phyloP scores from a whole-genome alignment of 1,139 yeast genomes.

The Hansenula anomala region DNA sequence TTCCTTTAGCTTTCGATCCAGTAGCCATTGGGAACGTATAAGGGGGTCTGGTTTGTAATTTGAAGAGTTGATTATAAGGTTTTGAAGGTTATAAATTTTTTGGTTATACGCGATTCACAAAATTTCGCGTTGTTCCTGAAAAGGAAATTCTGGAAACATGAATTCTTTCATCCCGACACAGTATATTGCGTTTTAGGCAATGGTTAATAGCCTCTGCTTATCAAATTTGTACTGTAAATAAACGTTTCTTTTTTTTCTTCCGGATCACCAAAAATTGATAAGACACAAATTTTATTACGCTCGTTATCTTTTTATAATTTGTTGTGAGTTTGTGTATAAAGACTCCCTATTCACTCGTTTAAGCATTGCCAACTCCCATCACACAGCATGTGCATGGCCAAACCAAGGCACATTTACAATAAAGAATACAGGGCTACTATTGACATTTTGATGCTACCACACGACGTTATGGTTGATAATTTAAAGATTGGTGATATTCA shows the following conservation, averaged over 20 bases:
- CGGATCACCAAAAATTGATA: not conserved
- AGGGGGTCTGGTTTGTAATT: too few relatives aligned
- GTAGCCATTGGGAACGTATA: too few relatives aligned
- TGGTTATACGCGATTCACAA: not conserved
- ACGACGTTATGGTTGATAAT: conserved; percentile 1
- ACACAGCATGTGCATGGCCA: conserved; percentile 4
- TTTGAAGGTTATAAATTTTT: not conserved
- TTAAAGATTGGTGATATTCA: not conserved
- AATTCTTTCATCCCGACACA: too few relatives aligned
- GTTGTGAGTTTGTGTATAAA: not conserved
- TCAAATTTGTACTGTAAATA: too few relatives aligned
- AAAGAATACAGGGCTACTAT: not conserved
- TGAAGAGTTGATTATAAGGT: too few relatives aligned
- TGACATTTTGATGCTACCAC: conserved; percentile 1
- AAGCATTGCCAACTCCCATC: too few relatives aligned
- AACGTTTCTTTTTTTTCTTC: too few relatives aligned
- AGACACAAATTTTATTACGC: too few relatives aligned
- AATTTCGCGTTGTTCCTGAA: conserved; percentile 1
- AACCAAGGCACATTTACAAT: not conserved
- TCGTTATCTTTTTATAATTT: too few relatives aligned
- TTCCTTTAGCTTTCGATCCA: too few relatives aligned
- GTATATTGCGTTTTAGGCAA: too few relatives aligned
- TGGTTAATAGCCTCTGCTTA: too few relatives aligned
- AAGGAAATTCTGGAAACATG: not conserved
- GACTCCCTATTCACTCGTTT: not conserved